Evolutionary conservation across 163 green algal species (phyloP).

Genomic region (Smithsoniella earleae): DNA sequence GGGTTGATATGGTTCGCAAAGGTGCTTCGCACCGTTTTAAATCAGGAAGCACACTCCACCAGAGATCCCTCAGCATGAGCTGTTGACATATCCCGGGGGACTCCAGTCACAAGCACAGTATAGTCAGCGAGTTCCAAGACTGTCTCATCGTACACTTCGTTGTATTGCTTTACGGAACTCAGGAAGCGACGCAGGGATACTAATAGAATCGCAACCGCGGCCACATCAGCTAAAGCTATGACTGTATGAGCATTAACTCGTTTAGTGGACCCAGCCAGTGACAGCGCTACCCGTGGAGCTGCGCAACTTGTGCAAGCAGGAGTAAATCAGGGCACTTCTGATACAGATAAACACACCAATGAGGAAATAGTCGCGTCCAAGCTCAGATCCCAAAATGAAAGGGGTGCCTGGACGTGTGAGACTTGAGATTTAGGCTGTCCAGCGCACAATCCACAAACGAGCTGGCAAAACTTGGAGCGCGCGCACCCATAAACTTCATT

Average conservation of each 20-base stretch:
- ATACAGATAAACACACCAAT: neutral
- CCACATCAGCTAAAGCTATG: neutral
- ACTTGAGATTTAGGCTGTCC: too few species aligned
- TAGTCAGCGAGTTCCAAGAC: constrained; percentile 25
- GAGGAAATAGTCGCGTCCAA: constrained; percentile 23
- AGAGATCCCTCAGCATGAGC: neutral
- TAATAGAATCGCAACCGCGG: neutral
- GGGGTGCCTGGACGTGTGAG: too few species aligned
- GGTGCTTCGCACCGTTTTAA: too few species aligned
- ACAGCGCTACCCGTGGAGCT: too few species aligned
- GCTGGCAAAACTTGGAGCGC: too few species aligned
- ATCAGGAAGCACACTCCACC: neutral
- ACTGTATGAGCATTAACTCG: neutral
- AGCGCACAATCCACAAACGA: too few species aligned
- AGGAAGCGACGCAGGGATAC: neutral
- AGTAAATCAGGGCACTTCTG: too few species aligned
- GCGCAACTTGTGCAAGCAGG: too few species aligned
- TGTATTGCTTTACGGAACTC: neutral
- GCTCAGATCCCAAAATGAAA: neutral
- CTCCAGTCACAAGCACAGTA: constrained; percentile 17
- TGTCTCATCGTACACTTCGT: constrained; percentile 8
- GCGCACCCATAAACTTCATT: constrained; percentile 10
- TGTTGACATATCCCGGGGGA: neutral
- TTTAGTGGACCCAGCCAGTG: too few species aligned
- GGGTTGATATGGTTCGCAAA: too few species aligned